Conservation (phyloP, 345 rosid genomes). For the Euphorbia lathyris region DNA sequence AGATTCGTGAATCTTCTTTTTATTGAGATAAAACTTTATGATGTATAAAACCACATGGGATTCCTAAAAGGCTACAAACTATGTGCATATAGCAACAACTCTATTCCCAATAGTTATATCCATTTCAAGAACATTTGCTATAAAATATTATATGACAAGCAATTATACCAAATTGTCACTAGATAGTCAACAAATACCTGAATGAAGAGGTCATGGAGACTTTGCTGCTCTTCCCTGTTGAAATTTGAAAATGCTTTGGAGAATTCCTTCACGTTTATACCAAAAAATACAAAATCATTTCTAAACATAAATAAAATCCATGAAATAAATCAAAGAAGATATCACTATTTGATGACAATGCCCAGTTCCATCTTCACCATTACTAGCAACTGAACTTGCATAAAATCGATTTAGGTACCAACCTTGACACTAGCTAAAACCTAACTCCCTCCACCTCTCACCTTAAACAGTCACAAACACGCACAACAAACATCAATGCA, state of each 20-base stretch:
- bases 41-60: too few species aligned
- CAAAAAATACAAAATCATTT: too few species aligned
- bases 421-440: neutral
- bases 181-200: constrained; percentile 36
- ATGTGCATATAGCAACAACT: neutral
- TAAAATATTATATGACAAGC: too few species aligned
- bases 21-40: neutral
- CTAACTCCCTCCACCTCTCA: neutral
- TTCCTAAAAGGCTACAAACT: neutral
- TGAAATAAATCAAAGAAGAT: too few species aligned
- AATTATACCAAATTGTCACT: neutral
- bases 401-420: too few species aligned
- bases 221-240: constrained; percentile 41
- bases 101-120: neutral
- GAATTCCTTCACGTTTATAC: too few species aligned
- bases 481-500: too few species aligned
- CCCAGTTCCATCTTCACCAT: too few species aligned
- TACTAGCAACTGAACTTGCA: too few species aligned
- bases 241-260: constrained; percentile 48
- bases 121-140: neutral
- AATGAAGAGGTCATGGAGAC: constrained; percentile 45
- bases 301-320: too few species aligned
- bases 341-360: too few species aligned
- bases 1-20: neutral
- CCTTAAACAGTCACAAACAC: neutral